Evolutionary conservation across 2,329 filamentous ascomycete genomes (phyloP), one percentile per base, ranked within the genome.

Genomic region (Aspergillus transmontanensis): DNA sequence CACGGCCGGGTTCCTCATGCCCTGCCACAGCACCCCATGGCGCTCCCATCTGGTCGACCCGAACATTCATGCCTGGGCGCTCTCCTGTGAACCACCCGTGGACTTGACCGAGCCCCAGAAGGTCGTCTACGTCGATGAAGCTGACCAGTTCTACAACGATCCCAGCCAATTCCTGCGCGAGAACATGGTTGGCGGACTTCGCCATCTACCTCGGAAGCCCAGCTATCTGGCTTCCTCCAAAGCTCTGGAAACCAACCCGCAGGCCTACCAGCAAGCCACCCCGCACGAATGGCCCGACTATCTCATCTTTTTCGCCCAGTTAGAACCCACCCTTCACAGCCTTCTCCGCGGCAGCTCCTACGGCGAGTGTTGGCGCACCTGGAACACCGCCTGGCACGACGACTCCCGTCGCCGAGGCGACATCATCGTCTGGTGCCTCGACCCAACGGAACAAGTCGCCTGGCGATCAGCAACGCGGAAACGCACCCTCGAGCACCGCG

Each of bases 21-120:
- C 95, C 11, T 99, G 95, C 80, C 95, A 99, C 82, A 92, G 91
- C 68, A 98, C 94, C 0, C 94, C 95, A 2, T 98, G 95, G 94
- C 90, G 94, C 71, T 93, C 90, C 19, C 91, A 96, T 73, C 85
- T 98, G 45, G 83, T 96, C 64, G 87, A 95, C 73, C 87, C 92
- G 0, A 80, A 82, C 34, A 87, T 97, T 59, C 80, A 87, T 62
- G 93, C 93, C 4, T 94, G 94, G 83, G 94, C 94, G 0, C 82
- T 98, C 19, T 90, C 91, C 6, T 99, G 95, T 77, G 94, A 97
- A 70, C 95, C 95, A 1, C 95, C 95, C 0, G 80, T 99, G 14
- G 81, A 89, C 70, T 83, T 93, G 0, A 82, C 84, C 30, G 76
- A 78, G 6, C 69, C 80, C 9, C 85, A 91, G 73, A 87, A 94